Conservation (phyloP, 164 flowering plant genomes). For the Chloranthus sessilifolius region DNA sequence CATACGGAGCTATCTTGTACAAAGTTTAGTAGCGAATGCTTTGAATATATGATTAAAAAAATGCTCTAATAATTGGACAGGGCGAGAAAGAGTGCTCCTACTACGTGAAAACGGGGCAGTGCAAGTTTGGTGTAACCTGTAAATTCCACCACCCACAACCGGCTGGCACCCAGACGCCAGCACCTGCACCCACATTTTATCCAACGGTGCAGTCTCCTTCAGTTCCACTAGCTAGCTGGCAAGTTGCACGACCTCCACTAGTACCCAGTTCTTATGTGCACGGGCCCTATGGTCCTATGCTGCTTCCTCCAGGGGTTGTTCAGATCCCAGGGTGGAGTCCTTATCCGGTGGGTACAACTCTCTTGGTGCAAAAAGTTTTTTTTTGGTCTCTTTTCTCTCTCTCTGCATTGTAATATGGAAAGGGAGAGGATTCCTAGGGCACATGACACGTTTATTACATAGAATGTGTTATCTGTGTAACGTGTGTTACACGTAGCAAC, state of each 20-base stretch:
- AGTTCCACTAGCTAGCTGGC: constrained; percentile 50
- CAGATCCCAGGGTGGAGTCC: constrained; percentile 70
- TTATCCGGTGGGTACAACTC: constrained; percentile 46
- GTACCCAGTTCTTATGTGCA: constrained; percentile 67
- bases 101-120: constrained; percentile 82
- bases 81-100: constrained; percentile 93
- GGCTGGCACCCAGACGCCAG: constrained; percentile 35
- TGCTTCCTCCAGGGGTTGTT: constrained; percentile 64
- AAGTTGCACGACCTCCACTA: constrained; percentile 59
- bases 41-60: neutral
- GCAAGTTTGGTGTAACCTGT: constrained; percentile 90
- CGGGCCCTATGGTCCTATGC: constrained; percentile 68
- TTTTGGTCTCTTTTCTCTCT: neutral
- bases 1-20: no score
- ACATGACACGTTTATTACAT: no score
- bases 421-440: no score
- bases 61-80: constrained; percentile 30
- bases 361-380: neutral
- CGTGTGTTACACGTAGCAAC: no score
- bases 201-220: constrained; percentile 56
- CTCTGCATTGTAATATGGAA: neutral
- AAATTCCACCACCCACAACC: constrained; percentile 94
- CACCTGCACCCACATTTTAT: constrained; percentile 45
- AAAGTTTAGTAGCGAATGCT: no score
- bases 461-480: no score